Evolutionary conservation across 106 monocot species (phyloP).

Genomic region (Gastrodia elata): DNA sequence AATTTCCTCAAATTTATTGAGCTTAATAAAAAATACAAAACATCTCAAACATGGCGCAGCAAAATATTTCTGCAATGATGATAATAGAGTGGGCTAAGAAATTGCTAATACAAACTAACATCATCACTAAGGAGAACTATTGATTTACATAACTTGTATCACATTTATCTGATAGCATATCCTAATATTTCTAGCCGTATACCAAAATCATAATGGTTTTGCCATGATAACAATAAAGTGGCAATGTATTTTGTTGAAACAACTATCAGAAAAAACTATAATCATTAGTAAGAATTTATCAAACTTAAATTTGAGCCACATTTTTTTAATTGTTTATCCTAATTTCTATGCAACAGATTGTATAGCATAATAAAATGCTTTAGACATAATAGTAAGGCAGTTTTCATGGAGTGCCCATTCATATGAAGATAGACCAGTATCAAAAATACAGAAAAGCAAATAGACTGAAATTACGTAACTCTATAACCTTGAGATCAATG

Average conservation of each 20-base stretch:
- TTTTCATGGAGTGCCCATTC: background rate
- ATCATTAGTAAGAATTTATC: too few relatives aligned
- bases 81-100: too few relatives aligned
- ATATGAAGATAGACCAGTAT: background rate
- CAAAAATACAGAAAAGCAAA: background rate
- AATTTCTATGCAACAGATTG: background rate
- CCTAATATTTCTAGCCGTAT: too few relatives aligned
- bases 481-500: background rate
- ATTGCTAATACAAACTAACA: background rate
- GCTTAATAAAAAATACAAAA: background rate
- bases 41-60: background rate
- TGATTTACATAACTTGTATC: background rate
- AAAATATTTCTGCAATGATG: background rate
- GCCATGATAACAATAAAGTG: too few relatives aligned
- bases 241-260: too few relatives aligned
- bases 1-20: background rate
- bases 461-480: background rate
- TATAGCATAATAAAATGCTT: background rate
- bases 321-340: background rate
- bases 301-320: too few relatives aligned
- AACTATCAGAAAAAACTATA: too few relatives aligned
- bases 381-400: background rate
- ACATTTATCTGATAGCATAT: background rate
- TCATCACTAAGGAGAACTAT: background rate
- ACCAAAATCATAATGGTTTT: too few relatives aligned